phyloP scores from a whole-genome alignment of 768 basidiomycete genomes.

The Lentinula raphanica region DNA sequence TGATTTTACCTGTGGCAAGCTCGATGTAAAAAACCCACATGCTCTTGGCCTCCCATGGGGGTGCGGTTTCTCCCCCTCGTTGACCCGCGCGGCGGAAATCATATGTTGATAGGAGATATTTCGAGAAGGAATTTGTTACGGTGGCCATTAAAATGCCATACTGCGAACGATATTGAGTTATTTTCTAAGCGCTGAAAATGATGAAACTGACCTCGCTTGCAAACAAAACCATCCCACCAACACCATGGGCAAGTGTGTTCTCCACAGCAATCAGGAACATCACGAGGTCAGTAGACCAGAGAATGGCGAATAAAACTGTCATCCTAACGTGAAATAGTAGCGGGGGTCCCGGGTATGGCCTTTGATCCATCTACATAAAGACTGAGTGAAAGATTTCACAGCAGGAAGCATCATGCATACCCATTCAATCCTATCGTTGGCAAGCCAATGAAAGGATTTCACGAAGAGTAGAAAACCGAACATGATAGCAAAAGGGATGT shows the following conservation, averaged over 20 bases:
- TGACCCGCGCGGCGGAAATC: conserved; percentile 77
- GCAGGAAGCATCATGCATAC: conserved; percentile 41
- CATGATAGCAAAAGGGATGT: conserved; percentile 88
- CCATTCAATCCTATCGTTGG: conserved; percentile 94
- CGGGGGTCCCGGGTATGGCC: conserved; percentile 80
- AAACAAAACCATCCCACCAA: conserved; percentile 91
- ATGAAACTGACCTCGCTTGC: conserved; percentile 72
- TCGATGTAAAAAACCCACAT: conserved; percentile 97
- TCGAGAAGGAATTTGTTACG: conserved; percentile 68
- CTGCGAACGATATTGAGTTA: conserved; percentile 32
- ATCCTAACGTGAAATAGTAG: conserved; percentile 84
- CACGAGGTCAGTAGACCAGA: conserved; percentile 69
- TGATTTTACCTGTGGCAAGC: conserved; percentile 69
- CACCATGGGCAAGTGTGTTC: conserved; percentile 70
- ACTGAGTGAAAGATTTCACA: conserved; percentile 3
- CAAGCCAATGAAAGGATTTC: conserved; percentile 98
- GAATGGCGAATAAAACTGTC: conserved; percentile 62
- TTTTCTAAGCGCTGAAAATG: not conserved
- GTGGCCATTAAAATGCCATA: conserved; percentile 87
- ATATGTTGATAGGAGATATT: conserved; percentile 76
- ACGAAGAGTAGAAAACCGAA: conserved; percentile 92
- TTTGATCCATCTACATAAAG: conserved; percentile 85
- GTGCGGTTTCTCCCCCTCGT: conserved; percentile 77
- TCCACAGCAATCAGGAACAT: conserved; percentile 81
- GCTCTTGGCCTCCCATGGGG: conserved; percentile 97